Base-by-base conservation (phyloP, 2,329 filamentous ascomycete species). In the Fusarium concolor region DNA sequence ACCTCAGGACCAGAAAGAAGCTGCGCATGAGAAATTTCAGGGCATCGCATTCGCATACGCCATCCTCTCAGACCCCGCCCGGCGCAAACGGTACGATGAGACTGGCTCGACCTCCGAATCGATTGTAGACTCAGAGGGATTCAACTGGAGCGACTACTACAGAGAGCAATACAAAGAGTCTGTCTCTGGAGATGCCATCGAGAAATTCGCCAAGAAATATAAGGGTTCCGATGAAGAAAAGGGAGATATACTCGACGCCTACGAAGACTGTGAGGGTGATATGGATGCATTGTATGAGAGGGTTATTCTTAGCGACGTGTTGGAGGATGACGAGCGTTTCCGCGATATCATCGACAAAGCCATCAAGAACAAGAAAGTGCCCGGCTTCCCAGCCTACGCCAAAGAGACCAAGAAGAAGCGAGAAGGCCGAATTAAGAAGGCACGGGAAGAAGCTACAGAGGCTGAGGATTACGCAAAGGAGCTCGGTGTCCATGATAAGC, bases 11-110 rank as follows among this genome's bases (percentile, higher is more conserved):
- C 82, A 90, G 52, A 93, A 93, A 75, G 85, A 89, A 26, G 82
- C 86, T 41, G 95, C 96, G 3, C 90, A 97, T 72, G 84, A 85
- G 63, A 90, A 87, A 54, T 99, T 99, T 78, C 96, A 99, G 79
- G 85, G 91, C 71, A 89, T 99, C 71, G 95, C 95, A 24, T 95
- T 97, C 75, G 95, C 96, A 52, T 97, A 98, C 76, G 95, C 94
- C 33, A 88, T 99, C 49, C 91, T 99, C 35, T 97, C 93, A 31
- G 93, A 97, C 72, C 85, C 91, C 22, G 84, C 85, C 20, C 89
- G 96, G 53, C 92, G 96, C 71, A 89, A 89, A 72, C 92, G 93
- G 61, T 99, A 97, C 82, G 95, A 99, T 76, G 85, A 87, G 53
- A 98, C 95, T 0, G 96, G 96, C 55, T 96, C 91, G 56, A 98